These are phyloP conservation scores for Fusarium sp. DNA, from an alignment of 2,329 filamentous ascomycete genomes.

Conservation along the genomic window DNA sequence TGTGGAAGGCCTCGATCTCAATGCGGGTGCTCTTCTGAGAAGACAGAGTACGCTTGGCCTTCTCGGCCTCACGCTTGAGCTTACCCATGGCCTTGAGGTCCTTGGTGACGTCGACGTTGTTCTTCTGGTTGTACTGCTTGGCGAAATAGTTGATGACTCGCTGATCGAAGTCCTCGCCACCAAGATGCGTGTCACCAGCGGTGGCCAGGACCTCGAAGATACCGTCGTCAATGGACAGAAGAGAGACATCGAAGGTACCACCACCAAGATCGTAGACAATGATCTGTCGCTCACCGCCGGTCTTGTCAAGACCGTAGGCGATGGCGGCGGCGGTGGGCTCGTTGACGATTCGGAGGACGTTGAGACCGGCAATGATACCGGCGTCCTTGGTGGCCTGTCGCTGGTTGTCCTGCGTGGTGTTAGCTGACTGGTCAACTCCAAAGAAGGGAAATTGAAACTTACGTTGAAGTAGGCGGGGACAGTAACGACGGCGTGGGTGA, in stretches of 20 bases:
- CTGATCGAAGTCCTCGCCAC: slow-evolving; percentile 99
- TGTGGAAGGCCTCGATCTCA: slow-evolving; percentile 97
- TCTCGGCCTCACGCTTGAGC: slow-evolving; percentile 99
- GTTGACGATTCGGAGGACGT: slow-evolving; percentile 96
- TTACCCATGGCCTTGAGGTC: slow-evolving; percentile 99
- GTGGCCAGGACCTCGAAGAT: slow-evolving; percentile 96
- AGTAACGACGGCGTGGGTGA: slow-evolving; percentile 90
- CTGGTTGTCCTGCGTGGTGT: slow-evolving; percentile 77
- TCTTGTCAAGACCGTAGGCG: slow-evolving; percentile 93
- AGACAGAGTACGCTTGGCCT: slow-evolving; percentile 98
- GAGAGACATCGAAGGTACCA: slow-evolving; percentile 95
- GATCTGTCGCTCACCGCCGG: slow-evolving; percentile 84
- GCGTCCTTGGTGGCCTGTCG: slow-evolving; percentile 97
- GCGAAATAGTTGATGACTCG: slow-evolving; percentile 95
- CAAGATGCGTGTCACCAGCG: slow-evolving; percentile 95
- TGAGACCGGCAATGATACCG: slow-evolving; percentile 90
- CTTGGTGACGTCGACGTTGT: slow-evolving; percentile 91
- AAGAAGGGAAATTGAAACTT: slow-evolving; percentile 36
- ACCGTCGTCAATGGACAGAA: slow-evolving; percentile 90
- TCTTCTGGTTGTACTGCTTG: slow-evolving; percentile 99
- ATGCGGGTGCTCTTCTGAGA: slow-evolving; percentile 94
- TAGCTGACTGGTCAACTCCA: slow-evolving; percentile 24
- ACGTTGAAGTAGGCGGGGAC: slow-evolving; percentile 97
- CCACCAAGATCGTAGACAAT: slow-evolving; percentile 95
- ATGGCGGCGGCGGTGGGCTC: slow-evolving; percentile 96